Evolutionary conservation across 768 basidiomycete genomes (phyloP).

Genomic region (Tylopilus vinaceipallidus): DNA sequence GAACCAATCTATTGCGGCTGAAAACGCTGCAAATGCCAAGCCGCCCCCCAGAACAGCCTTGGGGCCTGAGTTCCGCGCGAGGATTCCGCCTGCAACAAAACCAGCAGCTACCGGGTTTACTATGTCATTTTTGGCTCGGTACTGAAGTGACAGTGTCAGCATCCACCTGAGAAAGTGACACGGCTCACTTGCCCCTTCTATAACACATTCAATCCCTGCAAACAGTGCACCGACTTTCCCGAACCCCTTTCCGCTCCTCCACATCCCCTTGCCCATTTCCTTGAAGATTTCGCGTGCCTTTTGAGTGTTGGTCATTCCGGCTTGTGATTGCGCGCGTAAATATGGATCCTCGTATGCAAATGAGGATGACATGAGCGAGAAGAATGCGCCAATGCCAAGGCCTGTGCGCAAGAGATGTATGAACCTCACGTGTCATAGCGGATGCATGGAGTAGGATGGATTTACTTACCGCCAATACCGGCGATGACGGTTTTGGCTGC

Average conservation of each 20-base stretch:
- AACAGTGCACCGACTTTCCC: slow-evolving; percentile 93
- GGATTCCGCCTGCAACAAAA: slow-evolving; percentile 82
- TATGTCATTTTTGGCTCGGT: slow-evolving; percentile 95
- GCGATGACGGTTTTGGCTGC: slow-evolving; percentile 77
- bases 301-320: slow-evolving; percentile 59
- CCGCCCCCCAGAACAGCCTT: slow-evolving; percentile 87
- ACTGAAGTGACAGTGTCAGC: slow-evolving; percentile 45
- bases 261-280: slow-evolving; percentile 95
- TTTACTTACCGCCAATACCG: slow-evolving; percentile 72
- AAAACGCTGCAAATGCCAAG: slow-evolving; percentile 90
- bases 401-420: slow-evolving; percentile 45
- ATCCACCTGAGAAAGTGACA: neutral
- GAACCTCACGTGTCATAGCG: neutral
- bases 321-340: slow-evolving; percentile 59
- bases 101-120: slow-evolving; percentile 87
- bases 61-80: slow-evolving; percentile 86
- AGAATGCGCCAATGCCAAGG: slow-evolving; percentile 90
- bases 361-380: slow-evolving; percentile 93
- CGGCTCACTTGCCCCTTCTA: slow-evolving; percentile 75
- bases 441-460: neutral
- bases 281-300: slow-evolving; percentile 85
- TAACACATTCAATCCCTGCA: slow-evolving; percentile 93
- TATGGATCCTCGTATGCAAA: slow-evolving; percentile 95
- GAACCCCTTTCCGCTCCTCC: slow-evolving; percentile 85
- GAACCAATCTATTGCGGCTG: slow-evolving; percentile 83